Evolutionary conservation across 208 protist genomes (phyloP).

Genomic region (Trypanosoma boissoni): DNA sequence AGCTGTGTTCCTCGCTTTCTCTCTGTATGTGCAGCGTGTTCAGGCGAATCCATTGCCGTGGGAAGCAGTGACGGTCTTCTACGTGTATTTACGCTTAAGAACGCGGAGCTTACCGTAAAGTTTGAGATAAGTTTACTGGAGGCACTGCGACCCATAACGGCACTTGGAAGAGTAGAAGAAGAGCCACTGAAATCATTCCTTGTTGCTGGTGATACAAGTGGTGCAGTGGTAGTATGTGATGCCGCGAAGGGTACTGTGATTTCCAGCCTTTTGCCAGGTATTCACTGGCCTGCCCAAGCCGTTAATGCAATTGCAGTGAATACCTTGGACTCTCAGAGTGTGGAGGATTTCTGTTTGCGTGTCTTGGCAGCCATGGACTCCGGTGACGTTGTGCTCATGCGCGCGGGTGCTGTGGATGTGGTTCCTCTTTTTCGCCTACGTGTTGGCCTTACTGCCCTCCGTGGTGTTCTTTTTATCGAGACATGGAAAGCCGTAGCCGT

Average conservation of each 20-base stretch:
- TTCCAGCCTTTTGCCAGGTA: conserved; percentile 1
- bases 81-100: conserved; percentile 23
- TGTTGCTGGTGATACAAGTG: conserved; percentile 64
- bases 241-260: conserved; percentile 11
- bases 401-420: background rate
- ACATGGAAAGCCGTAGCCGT: conserved; percentile 21
- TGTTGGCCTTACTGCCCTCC: conserved; percentile 52
- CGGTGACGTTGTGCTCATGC: conserved; percentile 23
- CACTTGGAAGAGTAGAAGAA: no score
- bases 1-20: conserved; percentile 56
- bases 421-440: conserved; percentile 6
- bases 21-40: conserved; percentile 29
- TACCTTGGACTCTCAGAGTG: background rate
- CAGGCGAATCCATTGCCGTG: conserved; percentile 27
- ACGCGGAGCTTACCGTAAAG: background rate
- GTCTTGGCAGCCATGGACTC: conserved; percentile 26
- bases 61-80: conserved; percentile 69
- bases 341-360: conserved; percentile 7
- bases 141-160: background rate
- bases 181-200: no score
- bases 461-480: conserved; percentile 39
- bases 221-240: conserved; percentile 36
- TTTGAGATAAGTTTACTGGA: background rate
- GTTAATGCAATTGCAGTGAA: conserved; percentile 49
- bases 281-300: conserved; percentile 31